phyloP scores from a whole-genome alignment of 768 basidiomycete species.

The Pseudohyphozyma bogoriensis region DNA sequence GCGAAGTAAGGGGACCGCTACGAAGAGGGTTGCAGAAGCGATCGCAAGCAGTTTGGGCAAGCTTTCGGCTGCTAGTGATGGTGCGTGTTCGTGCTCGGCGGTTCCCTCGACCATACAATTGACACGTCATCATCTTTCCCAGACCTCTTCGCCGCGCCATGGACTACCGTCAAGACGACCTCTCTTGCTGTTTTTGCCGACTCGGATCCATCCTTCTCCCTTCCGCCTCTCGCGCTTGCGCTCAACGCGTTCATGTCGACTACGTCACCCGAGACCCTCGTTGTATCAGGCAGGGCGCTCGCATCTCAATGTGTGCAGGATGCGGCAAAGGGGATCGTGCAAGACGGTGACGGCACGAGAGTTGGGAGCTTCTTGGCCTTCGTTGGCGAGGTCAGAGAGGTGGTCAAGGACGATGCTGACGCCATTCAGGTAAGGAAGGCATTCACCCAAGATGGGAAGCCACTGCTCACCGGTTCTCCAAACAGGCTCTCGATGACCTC shows the following conservation, averaged over 20 bases:
- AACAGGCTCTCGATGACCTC: conserved; percentile 16
- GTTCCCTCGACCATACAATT: no score
- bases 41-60: conserved; percentile 2
- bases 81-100: no score
- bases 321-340: background rate
- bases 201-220: background rate
- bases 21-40: background rate
- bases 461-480: no score
- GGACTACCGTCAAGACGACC: background rate
- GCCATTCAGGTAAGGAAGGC: background rate
- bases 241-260: background rate
- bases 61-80: no score
- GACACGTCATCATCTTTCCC: no score
- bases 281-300: background rate
- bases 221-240: conserved; percentile 7
- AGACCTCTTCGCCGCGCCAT: background rate
- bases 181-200: background rate
- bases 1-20: background rate
- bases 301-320: background rate
- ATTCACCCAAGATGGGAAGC: no score
- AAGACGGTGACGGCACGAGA: background rate
- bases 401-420: background rate
- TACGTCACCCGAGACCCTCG: background rate
- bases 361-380: conserved; percentile 4
- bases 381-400: background rate